Conservation (phyloP, 2,329 filamentous ascomycete genomes). For the Elsinoe necatrix region DNA sequence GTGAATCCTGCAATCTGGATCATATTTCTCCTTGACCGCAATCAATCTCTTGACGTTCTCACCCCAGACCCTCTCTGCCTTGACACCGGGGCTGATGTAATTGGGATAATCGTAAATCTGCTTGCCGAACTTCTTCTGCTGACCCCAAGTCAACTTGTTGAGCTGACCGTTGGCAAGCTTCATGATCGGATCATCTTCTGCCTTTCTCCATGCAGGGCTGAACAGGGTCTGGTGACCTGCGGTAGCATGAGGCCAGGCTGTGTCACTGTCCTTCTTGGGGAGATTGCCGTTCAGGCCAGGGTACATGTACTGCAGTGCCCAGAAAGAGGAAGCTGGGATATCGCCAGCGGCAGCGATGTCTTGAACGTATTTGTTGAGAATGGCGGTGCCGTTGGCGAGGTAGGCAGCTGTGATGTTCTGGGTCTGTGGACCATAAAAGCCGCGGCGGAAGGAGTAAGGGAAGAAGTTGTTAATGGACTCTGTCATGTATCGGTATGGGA, state of each 20-base stretch:
- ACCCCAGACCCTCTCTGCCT: conserved; percentile 13
- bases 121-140: conserved; percentile 9
- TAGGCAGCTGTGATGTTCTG: conserved; percentile 11
- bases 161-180: not conserved
- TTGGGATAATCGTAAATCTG: conserved; percentile 18
- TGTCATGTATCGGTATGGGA: conserved; percentile 12
- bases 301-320: conserved; percentile 19
- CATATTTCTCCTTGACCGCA: conserved; percentile 18
- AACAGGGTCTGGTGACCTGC: conserved; percentile 18
- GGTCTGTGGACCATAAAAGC: conserved; percentile 16
- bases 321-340: conserved; percentile 12
- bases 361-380: conserved; percentile 15
- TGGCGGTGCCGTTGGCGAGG: conserved; percentile 7
- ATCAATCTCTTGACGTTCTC: conserved; percentile 17
- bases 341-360: conserved; percentile 10
- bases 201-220: conserved; percentile 14
- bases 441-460: conserved; percentile 16
- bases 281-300: conserved; percentile 15
- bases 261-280: conserved; percentile 11
- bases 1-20: conserved; percentile 17
- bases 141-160: conserved; percentile 15
- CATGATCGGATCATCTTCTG: conserved; percentile 11
- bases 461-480: conserved; percentile 15
- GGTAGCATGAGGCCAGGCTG: conserved; percentile 16
- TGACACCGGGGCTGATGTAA: conserved; percentile 17